phyloP scores from a whole-genome alignment of 192 early-diverging fungal species.

The Martensiomyces pterosporus region DNA sequence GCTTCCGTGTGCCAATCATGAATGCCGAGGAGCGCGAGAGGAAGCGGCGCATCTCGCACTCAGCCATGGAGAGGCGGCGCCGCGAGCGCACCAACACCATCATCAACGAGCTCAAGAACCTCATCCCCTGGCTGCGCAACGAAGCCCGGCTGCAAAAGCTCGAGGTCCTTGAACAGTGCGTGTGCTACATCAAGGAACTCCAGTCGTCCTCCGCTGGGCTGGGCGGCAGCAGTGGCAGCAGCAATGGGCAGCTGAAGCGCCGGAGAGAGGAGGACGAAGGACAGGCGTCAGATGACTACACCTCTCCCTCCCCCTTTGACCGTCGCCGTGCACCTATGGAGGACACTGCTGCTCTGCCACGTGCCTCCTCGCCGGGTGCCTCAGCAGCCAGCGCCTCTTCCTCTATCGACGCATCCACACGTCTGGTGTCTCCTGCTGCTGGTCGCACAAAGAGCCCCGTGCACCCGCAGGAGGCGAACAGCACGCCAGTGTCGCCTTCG shows the following conservation, averaged over 20 bases:
- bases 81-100: slow-evolving; percentile 84
- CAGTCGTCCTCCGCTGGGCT: slow-evolving; percentile 4
- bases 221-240: no score
- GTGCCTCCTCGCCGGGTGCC: no score
- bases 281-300: slow-evolving; percentile 2
- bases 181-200: slow-evolving; percentile 35
- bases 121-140: slow-evolving; percentile 56
- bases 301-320: no score
- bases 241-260: no score
- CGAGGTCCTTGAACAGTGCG: slow-evolving; percentile 33
- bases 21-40: slow-evolving; percentile 55
- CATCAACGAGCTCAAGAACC: slow-evolving; percentile 66
- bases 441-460: no score
- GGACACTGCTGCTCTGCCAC: no score
- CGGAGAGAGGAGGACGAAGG: neutral
- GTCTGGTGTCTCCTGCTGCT: no score
- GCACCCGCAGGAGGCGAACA: neutral
- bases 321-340: no score
- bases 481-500: no score
- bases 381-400: no score
- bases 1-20: slow-evolving; percentile 1
- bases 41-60: slow-evolving; percentile 77
- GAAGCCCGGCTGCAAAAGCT: slow-evolving; percentile 36
- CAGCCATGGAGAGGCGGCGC: slow-evolving; percentile 76
- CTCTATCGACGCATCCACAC: neutral